Base-by-base conservation (phyloP, 148 eudicot genomes). In the Nepenthes gracilis region DNA sequence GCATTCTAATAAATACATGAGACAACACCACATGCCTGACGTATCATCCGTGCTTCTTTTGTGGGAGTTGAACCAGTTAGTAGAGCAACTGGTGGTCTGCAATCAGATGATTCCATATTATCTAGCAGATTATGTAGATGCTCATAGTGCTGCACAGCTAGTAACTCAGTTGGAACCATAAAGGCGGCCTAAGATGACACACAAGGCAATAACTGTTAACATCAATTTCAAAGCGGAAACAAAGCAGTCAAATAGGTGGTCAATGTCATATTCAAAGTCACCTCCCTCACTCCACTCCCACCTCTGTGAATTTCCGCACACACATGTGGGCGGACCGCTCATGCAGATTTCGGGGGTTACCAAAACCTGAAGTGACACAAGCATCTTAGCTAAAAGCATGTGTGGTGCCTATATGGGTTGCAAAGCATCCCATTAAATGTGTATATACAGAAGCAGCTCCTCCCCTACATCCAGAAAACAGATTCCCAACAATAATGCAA, bases 141-240 rank as follows among this genome's bases (percentile, higher is more conserved):
- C 54, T 86, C 81, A 68, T 88, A 78, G 76, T 93, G 98, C 81
- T 93, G 98, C 65, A 80, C 62, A 57, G 98, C 98, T 63, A 93
- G 89, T 67, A 93, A 78, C 78, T 93, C 98, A 47, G 98, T 88
- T 38, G 98, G 98, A 72, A 79, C 98, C 98, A 93, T 93, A 68
- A 80, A 86, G 55, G 98, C 98, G 70, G 95, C 98, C 98, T 92
- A 76, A 55, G 50, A 66, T 57, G 54, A 35, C 35, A 67, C 43
- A 15, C 61, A 54, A 61, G 62, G 57, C 54, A 45, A 63, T 8
- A 8, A 36, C 3, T 38, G 23, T 68, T 57, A 12, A 54, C 55
- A 47, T n/a, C 34, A 45, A 12, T 14, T 67, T 35, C 23, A 63
- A 15, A 47, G 9, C 3, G 53, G 6, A 1, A 8, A 8, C 2